Evolutionary conservation across 1,139 yeast genomes (phyloP), one percentile per base, ranked within the genome.

Genomic region (Blastobotrys malaysiensis): DNA sequence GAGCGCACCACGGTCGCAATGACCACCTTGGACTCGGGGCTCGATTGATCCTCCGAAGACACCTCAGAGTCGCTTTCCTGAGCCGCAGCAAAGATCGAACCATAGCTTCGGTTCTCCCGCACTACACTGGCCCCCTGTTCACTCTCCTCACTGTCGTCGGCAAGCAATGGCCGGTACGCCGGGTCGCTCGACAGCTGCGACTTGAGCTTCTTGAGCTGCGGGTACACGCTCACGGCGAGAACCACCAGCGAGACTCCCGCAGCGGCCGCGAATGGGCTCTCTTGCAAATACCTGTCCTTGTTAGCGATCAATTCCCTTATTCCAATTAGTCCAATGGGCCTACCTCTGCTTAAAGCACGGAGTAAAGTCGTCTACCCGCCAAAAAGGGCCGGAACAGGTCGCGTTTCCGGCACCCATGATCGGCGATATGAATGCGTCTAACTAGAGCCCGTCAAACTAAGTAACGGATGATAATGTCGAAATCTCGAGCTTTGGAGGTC

Each of bases 281-380:
- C 57, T 49, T 67, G 65, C 22, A 66, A 46, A 52, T 63, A 65
- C 57, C 70, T 67, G 19, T 16, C 16, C 45, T 14, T 36, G 48
- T 26, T 52, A 27, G 31, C 18, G 18, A 16, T 21, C n/a, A n/a
- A n/a, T n/a, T n/a, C 21, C 14, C 39, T 21, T 48, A 44, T n/a
- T 19, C 44, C 36, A 36, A 9, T 18, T 7, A 27, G 43, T 1
- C 13, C 1, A 31, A 18, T 3, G 24, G 13, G 56, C 69, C 49
- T 62, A 66, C 69, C 56, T 55, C 46, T 68, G 69, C 26, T 63
- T 53, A 50, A 57, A 59, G 50, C 71, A 68, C 7, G 60, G 56
- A 22, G 60, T 63, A 18, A 68, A 52, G 53, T 65, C 69, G 46
- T 66, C 70, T 9, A 58, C 59, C 24, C 55, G 57, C 70, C 69